phyloP scores from a whole-genome alignment of 306 rosid species.

The Fagus crenata region DNA sequence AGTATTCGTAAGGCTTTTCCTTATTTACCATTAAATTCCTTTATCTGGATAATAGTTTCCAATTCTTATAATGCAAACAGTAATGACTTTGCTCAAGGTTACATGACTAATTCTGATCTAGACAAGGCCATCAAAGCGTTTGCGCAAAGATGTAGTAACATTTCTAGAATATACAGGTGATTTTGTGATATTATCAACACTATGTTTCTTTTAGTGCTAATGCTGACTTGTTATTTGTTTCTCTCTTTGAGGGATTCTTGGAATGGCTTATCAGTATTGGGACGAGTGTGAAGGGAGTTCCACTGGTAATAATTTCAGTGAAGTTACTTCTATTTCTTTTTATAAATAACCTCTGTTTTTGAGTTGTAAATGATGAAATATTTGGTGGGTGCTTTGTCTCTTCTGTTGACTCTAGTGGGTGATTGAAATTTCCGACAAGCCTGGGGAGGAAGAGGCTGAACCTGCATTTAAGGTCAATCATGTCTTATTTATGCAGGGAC shows the following conservation, averaged over 20 bases:
- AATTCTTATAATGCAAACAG: too few relatives aligned
- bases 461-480: constrained; percentile 92
- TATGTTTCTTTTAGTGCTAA: constrained; percentile 15
- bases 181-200: constrained; percentile 29
- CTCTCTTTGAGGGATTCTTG: constrained; percentile 68
- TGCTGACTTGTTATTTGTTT: constrained; percentile 57
- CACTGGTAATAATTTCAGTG: constrained; percentile 67
- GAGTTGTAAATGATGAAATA: constrained; percentile 12
- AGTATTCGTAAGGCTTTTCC: constrained; percentile 11
- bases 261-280: constrained; percentile 81
- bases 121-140: constrained; percentile 63
- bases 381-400: constrained; percentile 15
- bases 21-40: constrained; percentile 1
- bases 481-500: constrained; percentile 13
- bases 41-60: constrained; percentile 14
- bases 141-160: constrained; percentile 67
- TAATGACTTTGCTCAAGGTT: constrained; percentile 52
- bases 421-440: constrained; percentile 95
- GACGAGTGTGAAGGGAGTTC: constrained; percentile 82
- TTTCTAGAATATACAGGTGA: constrained; percentile 94
- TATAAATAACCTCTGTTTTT: constrained; percentile 5
- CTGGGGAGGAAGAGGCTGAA: constrained; percentile 81
- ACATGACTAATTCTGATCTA: constrained; percentile 82
- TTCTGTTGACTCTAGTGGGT: constrained; percentile 64
- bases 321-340: constrained; percentile 12